These are phyloP conservation scores for Wakefieldia striispora DNA, from an alignment of 768 basidiomycete species.

Conservation along the genomic window DNA sequence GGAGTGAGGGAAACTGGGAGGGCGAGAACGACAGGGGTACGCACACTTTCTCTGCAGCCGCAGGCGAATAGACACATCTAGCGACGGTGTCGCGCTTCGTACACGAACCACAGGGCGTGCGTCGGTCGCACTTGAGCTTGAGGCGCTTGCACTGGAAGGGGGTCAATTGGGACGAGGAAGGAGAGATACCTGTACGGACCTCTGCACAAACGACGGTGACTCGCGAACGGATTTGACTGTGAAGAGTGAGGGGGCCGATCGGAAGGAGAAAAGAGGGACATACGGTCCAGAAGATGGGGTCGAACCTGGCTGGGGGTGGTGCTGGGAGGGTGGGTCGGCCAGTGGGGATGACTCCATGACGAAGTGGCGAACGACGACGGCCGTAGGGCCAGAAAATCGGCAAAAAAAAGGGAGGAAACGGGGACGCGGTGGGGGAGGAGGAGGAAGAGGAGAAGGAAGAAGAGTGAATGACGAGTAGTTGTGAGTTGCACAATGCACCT, in stretches of 20 bases:
- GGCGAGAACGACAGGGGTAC: slow-evolving; percentile 24
- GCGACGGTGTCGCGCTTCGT: slow-evolving; percentile 73
- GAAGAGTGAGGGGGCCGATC: slow-evolving; percentile 2
- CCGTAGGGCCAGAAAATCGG: background rate
- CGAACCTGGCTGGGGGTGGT: slow-evolving; percentile 15
- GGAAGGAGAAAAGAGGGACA: slow-evolving; percentile 13
- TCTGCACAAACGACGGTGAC: slow-evolving; percentile 83
- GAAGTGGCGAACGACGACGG: background rate
- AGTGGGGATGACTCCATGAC: slow-evolving; percentile 20
- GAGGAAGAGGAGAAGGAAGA: background rate
- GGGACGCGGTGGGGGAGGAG: background rate
- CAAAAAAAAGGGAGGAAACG: background rate
- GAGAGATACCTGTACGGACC: slow-evolving; percentile 39
- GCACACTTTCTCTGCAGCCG: slow-evolving; percentile 83
- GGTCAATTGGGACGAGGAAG: slow-evolving; percentile 3
- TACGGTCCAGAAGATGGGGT: slow-evolving; percentile 30
- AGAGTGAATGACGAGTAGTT: background rate
- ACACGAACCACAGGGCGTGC: slow-evolving; percentile 74
- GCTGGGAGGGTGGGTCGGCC: slow-evolving; percentile 17
- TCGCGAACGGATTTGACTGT: slow-evolving; percentile 68
- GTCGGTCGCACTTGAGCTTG: slow-evolving; percentile 82
- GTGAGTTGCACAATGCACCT: slow-evolving; percentile 20
- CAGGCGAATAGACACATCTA: slow-evolving; percentile 75
- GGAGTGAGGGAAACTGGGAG: background rate
- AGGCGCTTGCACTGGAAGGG: slow-evolving; percentile 73